A percentile compares a stretch with the other conserved stretches of the same genome.
These are phyloP conservation scores for Naganishia sp. DNA, from an alignment of 1,284 basidiomycete genomes.

Conservation along the genomic window DNA sequence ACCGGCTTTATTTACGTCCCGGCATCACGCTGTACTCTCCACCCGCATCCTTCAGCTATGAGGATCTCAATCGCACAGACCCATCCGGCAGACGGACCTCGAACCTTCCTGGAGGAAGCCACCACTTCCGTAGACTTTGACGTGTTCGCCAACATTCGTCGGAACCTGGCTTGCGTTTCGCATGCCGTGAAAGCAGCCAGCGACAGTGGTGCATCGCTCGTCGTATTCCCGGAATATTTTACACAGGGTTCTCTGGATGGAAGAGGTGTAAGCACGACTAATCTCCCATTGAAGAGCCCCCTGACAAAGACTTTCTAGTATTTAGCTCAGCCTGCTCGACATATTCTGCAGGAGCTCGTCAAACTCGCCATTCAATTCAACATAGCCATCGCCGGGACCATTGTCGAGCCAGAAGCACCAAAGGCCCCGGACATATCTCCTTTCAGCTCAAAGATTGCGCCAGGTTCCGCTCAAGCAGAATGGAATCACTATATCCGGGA, in stretches of 20 bases:
- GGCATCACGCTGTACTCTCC: too few relatives aligned
- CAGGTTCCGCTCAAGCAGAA: constrained; percentile 5
- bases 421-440: constrained; percentile 14
- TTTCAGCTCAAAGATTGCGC: constrained; percentile 27
- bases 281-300: background rate
- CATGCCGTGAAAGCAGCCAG: constrained; percentile 38
- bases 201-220: constrained; percentile 42
- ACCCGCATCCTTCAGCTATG: background rate
- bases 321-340: constrained; percentile 42
- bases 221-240: constrained; percentile 54
- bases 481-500: constrained; percentile 32
- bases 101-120: constrained; percentile 31
- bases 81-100: constrained; percentile 38
- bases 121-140: constrained; percentile 32
- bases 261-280: constrained; percentile 42
- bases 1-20: too few relatives aligned
- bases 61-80: constrained; percentile 50
- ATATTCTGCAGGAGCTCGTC: constrained; percentile 39
- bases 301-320: constrained; percentile 38
- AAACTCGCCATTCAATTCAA: constrained; percentile 40
- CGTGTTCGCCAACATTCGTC: constrained; percentile 25
- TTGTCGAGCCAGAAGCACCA: constrained; percentile 40
- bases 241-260: constrained; percentile 50
- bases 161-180: constrained; percentile 39
- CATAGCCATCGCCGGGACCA: constrained; percentile 45